A percentile compares a stretch with the other conserved stretches of the same genome.
Evolutionary conservation across 306 rosid species (phyloP).

Genomic region (Trifolium fragiferum): DNA sequence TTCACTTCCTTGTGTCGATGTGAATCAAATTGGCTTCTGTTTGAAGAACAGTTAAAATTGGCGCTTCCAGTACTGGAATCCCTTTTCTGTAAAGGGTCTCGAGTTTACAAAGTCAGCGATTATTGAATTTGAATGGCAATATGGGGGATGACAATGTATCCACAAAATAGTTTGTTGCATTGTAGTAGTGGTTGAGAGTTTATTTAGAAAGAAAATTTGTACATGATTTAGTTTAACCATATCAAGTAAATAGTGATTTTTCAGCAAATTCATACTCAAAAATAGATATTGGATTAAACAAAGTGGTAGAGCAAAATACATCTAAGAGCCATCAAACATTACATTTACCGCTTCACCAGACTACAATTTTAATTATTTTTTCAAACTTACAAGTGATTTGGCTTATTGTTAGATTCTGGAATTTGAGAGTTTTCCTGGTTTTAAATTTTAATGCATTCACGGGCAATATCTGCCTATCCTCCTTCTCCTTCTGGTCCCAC

Average conservation of each 20-base stretch:
- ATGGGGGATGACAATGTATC: conserved; percentile 11
- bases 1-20: conserved; percentile 30
- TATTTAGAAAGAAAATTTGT: background rate
- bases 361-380: background rate
- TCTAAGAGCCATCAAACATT: background rate
- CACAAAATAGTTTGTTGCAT: conserved; percentile 10
- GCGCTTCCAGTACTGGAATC: conserved; percentile 20
- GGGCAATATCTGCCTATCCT: background rate
- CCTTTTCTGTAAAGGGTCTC: conserved; percentile 11
- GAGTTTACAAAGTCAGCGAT: conserved; percentile 1
- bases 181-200: background rate
- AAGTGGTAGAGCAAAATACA: background rate
- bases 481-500: conserved; percentile 7
- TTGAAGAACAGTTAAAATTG: conserved; percentile 11
- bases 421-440: background rate
- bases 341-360: background rate
- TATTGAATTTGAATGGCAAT: conserved; percentile 24
- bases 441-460: conserved; percentile 1
- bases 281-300: background rate
- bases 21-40: conserved; percentile 13
- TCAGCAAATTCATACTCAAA: conserved; percentile 14
- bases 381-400: background rate
- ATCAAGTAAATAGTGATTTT: conserved; percentile 24
- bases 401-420: too few relatives aligned
- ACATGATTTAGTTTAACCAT: background rate